These are phyloP conservation scores for Hypomyces perniciosus DNA, from an alignment of 2,329 filamentous ascomycete species.

Conservation along the genomic window DNA sequence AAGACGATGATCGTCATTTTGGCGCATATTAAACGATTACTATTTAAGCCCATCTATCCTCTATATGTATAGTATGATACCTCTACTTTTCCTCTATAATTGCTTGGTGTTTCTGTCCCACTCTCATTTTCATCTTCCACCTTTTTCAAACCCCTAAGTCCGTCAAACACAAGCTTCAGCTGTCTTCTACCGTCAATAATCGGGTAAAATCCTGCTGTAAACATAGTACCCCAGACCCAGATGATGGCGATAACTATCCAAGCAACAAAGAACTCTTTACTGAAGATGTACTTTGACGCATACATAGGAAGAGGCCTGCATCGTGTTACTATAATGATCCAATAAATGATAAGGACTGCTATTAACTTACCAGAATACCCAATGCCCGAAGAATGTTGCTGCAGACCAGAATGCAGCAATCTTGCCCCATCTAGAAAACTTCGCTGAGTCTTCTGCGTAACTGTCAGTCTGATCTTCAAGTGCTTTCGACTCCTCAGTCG, in stretches of 20 bases:
- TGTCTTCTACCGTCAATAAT: constrained; percentile 39
- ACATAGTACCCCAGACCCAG: constrained; percentile 47
- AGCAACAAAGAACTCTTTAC: constrained; percentile 41
- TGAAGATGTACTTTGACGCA: constrained; percentile 43
- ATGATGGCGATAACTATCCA: constrained; percentile 47
- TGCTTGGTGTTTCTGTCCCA: constrained; percentile 2
- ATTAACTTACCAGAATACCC: constrained; percentile 41
- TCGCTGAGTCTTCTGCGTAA: constrained; percentile 27
- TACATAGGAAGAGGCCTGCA: constrained; percentile 47
- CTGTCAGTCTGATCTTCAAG: constrained; percentile 20
- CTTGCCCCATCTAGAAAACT: constrained; percentile 40
- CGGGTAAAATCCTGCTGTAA: constrained; percentile 44
- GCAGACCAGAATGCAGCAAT: constrained; percentile 41
- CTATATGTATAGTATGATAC: too few species aligned
- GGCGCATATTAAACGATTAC: too few species aligned
- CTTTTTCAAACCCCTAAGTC: constrained; percentile 7
- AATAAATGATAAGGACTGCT: neutral
- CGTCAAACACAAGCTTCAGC: constrained; percentile 16
- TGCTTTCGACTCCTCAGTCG: constrained; percentile 15
- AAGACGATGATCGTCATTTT: too few species aligned
- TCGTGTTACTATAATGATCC: neutral
- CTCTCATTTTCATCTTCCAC: constrained; percentile 1
- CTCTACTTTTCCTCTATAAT: constrained; percentile 1
- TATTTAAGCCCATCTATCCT: too few species aligned
- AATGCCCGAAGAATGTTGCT: constrained; percentile 46